Evolutionary conservation across 2,329 filamentous ascomycete species (phyloP).

Genomic region (Dryadomyces quercivorus): DNA sequence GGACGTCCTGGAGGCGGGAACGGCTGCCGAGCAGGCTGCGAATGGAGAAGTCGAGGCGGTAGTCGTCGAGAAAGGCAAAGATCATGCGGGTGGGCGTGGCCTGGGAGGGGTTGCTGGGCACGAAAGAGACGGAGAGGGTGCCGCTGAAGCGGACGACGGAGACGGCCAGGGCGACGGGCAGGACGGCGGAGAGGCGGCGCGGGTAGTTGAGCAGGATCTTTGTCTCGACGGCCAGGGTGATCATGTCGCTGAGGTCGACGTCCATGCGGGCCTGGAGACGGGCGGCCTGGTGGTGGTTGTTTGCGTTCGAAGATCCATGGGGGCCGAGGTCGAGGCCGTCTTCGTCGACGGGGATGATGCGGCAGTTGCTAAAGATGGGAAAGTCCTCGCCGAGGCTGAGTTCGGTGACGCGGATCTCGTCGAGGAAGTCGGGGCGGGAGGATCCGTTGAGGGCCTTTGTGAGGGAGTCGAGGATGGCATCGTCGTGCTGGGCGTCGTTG

Average conservation of each 20-base stretch:
- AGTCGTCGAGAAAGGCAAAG: conserved; percentile 88
- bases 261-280: conserved; percentile 91
- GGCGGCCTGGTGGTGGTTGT: conserved; percentile 27
- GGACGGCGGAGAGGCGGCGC: conserved; percentile 72
- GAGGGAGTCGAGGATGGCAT: conserved; percentile 75
- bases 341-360: conserved; percentile 83
- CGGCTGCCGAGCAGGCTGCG: conserved; percentile 68
- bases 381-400: conserved; percentile 93
- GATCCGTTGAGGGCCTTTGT: conserved; percentile 80
- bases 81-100: conserved; percentile 76
- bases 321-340: conserved; percentile 52
- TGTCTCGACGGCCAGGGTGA: conserved; percentile 89
- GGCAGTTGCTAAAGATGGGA: conserved; percentile 96
- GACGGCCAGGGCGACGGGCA: conserved; percentile 85
- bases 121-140: conserved; percentile 85
- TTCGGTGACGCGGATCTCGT: conserved; percentile 88
- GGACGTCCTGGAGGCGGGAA: conserved; percentile 72
- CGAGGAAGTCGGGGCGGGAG: conserved; percentile 78
- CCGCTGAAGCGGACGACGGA: conserved; percentile 91
- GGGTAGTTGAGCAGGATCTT: conserved; percentile 92
- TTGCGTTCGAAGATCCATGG: too few species aligned
- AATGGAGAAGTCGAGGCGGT: conserved; percentile 71
- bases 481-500: conserved; percentile 82
- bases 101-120: conserved; percentile 59
- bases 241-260: conserved; percentile 89